Evolutionary conservation across 306 rosid genomes (phyloP), one percentile per base, ranked within the genome.

Genomic region (Vicia villosa): DNA sequence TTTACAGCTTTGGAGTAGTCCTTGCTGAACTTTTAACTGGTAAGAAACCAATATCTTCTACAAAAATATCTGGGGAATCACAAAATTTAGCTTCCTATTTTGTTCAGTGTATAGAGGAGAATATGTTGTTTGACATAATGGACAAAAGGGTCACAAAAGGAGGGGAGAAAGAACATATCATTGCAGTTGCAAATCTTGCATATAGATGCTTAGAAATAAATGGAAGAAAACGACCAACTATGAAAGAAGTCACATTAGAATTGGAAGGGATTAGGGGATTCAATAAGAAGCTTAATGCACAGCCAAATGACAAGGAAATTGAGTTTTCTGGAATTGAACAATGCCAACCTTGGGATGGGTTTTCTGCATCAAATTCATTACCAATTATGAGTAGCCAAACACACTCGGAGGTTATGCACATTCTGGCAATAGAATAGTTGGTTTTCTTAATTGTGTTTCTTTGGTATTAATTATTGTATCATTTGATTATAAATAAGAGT

Each of bases 161-260:
- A 10, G 82, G 45, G 3, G 16, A 54, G 4, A 74, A 40, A 37
- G 82, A 84, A 8, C 80, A 79, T 8, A 61, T 79, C 24, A 7
- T 57, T 7, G 72, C 2, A 8, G 82, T 82, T 66, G 86, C 87
- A 2, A 63, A 71, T 37, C 70, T 87, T 52, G 86, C 85, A 4
- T 34, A 47, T 6, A 76, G 82, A 51, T 85, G 89, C 58, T 50
- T 87, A 68, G 60, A 66, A 34, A 26, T 79, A 67, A 76, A 69
- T 10, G 89, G 92, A 16, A 83, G 30, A 64, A 76, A 68, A 3
- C 79, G 86, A 8, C 87, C 92, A 10, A 78, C 76, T 1, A 80
- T 82, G 92, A 80, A 62, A 62, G 87, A 84, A 65, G 85, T 82
- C 0, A 72, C 77, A 1, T 62, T 65, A 4, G 85, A 82, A 14